Percentiles rank a stretch among this genome's conserved stretches.
phyloP scores from a whole-genome alignment of 805 yeast genomes.

The Candida ponderosae region DNA sequence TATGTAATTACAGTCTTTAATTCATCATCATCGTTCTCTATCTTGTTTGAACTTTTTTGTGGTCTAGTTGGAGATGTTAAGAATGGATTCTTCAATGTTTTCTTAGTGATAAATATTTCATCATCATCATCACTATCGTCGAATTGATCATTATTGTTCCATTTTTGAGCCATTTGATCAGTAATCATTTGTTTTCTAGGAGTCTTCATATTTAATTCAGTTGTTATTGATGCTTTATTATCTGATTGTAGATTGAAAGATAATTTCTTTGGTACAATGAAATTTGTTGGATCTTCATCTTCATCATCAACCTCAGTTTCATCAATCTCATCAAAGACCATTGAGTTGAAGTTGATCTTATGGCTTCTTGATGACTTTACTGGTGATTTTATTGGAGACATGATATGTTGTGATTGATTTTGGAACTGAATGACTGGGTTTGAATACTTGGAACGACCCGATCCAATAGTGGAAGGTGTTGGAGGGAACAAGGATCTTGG shows the following conservation, averaged over 20 bases:
- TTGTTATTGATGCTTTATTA: conserved; percentile 6
- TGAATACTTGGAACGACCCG: conserved; percentile 16
- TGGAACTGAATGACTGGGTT: neutral
- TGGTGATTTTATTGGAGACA: conserved; percentile 1
- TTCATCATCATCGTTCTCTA: too few species aligned
- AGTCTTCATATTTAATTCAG: conserved; percentile 13
- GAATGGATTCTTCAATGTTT: conserved; percentile 15
- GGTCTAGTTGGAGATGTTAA: conserved; percentile 3
- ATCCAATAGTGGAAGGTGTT: conserved; percentile 21
- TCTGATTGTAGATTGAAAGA: neutral
- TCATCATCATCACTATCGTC: conserved; percentile 13
- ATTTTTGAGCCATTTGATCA: conserved; percentile 22
- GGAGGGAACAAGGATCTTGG: conserved; percentile 20
- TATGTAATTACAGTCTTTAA: conserved; percentile 18
- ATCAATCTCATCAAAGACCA: conserved; percentile 6
- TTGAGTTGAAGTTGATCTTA: neutral
- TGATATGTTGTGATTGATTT: neutral
- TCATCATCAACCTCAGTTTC: conserved; percentile 2
- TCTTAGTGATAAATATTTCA: conserved; percentile 8
- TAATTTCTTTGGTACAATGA: neutral
- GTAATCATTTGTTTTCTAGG: conserved; percentile 28
- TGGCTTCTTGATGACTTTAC: neutral
- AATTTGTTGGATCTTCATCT: conserved; percentile 3
- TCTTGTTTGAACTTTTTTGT: too few species aligned
- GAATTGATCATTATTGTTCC: conserved; percentile 21